phyloP scores from a whole-genome alignment of 345 rosid genomes.

The Arabis alpina region DNA sequence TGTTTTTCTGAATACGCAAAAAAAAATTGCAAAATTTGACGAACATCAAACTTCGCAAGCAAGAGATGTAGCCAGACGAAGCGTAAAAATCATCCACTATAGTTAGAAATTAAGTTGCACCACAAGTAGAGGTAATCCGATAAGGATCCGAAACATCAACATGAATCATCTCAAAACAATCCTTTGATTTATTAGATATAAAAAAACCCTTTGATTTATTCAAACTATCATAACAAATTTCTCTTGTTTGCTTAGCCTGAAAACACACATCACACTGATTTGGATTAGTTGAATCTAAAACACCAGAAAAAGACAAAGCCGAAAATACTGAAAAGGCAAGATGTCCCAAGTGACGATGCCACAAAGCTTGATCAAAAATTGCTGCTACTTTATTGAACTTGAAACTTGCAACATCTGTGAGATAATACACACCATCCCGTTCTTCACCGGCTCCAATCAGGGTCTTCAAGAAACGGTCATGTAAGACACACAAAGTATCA shows the following conservation, averaged over 20 bases:
- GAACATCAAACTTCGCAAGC: too few species aligned
- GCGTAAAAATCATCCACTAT: not conserved
- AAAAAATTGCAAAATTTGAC: too few species aligned
- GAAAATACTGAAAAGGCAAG: too few species aligned
- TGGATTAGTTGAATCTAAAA: too few species aligned
- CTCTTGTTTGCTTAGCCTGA: not conserved
- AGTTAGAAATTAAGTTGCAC: not conserved
- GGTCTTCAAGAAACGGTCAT: conserved; percentile 5
- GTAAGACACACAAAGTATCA: not conserved
- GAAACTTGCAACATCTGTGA: not conserved
- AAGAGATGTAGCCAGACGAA: too few species aligned
- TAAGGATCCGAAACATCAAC: not conserved
- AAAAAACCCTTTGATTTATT: not conserved
- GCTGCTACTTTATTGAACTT: not conserved
- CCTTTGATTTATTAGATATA: too few species aligned
- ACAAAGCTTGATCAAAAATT: not conserved
- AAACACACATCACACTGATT: not conserved
- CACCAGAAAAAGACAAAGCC: too few species aligned
- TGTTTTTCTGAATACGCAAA: too few species aligned
- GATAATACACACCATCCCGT: not conserved
- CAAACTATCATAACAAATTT: not conserved
- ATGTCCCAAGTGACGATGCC: too few species aligned
- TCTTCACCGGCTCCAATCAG: conserved; percentile 21
- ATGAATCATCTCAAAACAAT: not conserved
- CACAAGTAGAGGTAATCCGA: not conserved